Evolutionary conservation across 192 early-diverging fungal genomes (phyloP), one percentile per base, ranked within the genome.

Genomic region (Chytriomyces sp.): DNA sequence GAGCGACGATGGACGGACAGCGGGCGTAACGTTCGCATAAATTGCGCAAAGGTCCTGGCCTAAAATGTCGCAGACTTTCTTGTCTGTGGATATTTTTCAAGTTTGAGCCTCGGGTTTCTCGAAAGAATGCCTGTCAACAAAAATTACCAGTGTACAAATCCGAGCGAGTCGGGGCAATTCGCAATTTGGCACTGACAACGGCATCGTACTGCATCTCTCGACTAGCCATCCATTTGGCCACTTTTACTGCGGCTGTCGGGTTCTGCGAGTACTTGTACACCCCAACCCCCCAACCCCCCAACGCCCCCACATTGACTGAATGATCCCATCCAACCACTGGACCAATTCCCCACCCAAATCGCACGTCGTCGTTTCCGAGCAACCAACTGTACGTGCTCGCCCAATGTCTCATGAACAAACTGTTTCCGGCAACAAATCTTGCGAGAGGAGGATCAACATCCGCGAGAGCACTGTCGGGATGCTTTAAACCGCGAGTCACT

Each of bases 341-440:
- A 43, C 79, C 76, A 7, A 82, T 71, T 18, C 83, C 83, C 83
- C 83, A 85, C 18, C 67, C 61, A 68, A 85, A 82, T 3, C 5
- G 1, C 8, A 78, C 11, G 6, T 43, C 28, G 45, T n/a, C 44
- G 10, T 60, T 72, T 20, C 24, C 35, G 50, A 79, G 50, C n/a
- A 79, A 63, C 10, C 23, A 20, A 47, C 57, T 61, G 35, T 73
- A 61, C 13, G 67, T 75, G 64, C 57, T 49, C 5, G 83, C 64
- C 45, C 80, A 80, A 13, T 76, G 76, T 20, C 83, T 75, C 57
- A 82, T 49, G 61, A 82, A 85, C 45, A 85, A 45, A 43, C 65
- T 53, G 18, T 79, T 76, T 49, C 72, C 79, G 49, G 47, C 50
- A 1, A 64, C 43, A 46, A 77, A 85, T 10, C 69, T 43, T 5